phyloP scores from a whole-genome alignment of 2,329 filamentous ascomycete genomes.

The Alternaria sp. region DNA sequence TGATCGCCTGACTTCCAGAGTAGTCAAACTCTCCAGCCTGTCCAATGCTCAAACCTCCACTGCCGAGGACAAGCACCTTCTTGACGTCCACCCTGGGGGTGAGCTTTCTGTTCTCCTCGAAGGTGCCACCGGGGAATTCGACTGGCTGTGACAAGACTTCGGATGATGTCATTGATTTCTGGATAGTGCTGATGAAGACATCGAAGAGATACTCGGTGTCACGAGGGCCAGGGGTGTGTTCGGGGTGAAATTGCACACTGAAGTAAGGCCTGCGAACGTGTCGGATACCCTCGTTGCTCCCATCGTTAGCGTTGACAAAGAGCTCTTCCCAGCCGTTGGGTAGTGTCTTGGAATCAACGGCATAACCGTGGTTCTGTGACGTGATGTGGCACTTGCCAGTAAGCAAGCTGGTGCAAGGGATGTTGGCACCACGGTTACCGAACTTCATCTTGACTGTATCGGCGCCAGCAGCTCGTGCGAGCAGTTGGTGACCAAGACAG shows the following conservation, averaged over 20 bases:
- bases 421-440: constrained; percentile 98
- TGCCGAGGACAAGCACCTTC: constrained; percentile 93
- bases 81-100: constrained; percentile 85
- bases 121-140: constrained; percentile 83
- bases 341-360: constrained; percentile 82
- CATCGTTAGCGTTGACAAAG: constrained; percentile 97
- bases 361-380: constrained; percentile 97
- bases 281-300: constrained; percentile 97
- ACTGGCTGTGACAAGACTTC: constrained; percentile 76
- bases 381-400: constrained; percentile 98
- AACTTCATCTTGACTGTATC: constrained; percentile 97
- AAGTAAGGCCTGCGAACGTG: constrained; percentile 88
- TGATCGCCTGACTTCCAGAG: constrained; percentile 97
- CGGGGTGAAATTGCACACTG: constrained; percentile 99
- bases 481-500: constrained; percentile 91
- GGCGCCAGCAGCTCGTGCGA: constrained; percentile 87
- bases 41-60: constrained; percentile 94
- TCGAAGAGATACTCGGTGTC: constrained; percentile 98
- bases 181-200: constrained; percentile 89
- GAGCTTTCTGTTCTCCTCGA: constrained; percentile 77
- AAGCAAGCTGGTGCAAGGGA: constrained; percentile 94
- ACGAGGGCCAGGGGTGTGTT: constrained; percentile 92
- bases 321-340: constrained; percentile 87
- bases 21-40: constrained; percentile 99
- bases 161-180: constrained; percentile 72